Evolutionary conservation across 805 yeast genomes (phyloP).

Genomic region (Kazachstania taianensis): DNA sequence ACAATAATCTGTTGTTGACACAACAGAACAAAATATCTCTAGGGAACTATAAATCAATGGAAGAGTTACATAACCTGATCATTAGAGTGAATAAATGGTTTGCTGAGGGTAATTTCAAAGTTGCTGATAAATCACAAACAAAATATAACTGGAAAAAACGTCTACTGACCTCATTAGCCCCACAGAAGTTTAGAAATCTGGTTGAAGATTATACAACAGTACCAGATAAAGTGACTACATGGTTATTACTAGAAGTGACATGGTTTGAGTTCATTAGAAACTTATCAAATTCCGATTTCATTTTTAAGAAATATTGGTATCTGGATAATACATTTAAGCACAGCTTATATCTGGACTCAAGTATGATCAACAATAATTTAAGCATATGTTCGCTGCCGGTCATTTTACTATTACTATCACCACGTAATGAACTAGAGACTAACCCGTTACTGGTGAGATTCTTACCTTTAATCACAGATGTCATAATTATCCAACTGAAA

Average conservation of each 20-base stretch:
- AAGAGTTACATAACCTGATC: slow-evolving; percentile 11
- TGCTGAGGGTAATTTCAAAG: background rate
- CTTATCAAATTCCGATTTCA: slow-evolving; percentile 5
- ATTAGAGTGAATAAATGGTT: slow-evolving; percentile 8
- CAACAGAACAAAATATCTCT: slow-evolving; percentile 2
- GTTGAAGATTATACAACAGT: slow-evolving; percentile 6
- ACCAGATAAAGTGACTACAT: slow-evolving; percentile 12
- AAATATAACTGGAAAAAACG: slow-evolving; percentile 7
- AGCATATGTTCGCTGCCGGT: slow-evolving; percentile 15
- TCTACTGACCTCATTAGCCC: slow-evolving; percentile 4
- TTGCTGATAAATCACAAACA: background rate
- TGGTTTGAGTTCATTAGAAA: slow-evolving; percentile 20
- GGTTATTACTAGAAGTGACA: slow-evolving; percentile 18
- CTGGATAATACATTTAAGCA: background rate
- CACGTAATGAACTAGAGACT: background rate
- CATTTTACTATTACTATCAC: slow-evolving; percentile 1
- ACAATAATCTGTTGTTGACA: background rate
- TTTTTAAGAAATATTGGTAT: slow-evolving; percentile 6
- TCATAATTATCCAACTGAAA: slow-evolving; percentile 12
- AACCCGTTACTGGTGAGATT: slow-evolving; percentile 7
- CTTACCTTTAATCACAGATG: slow-evolving; percentile 12
- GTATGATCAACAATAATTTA: slow-evolving; percentile 15
- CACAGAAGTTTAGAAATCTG: slow-evolving; percentile 7
- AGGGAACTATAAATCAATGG: slow-evolving; percentile 10
- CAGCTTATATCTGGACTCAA: slow-evolving; percentile 7